Conservation (phyloP, 495 filamentous ascomycete genomes). For the Rhypophila decipiens region DNA sequence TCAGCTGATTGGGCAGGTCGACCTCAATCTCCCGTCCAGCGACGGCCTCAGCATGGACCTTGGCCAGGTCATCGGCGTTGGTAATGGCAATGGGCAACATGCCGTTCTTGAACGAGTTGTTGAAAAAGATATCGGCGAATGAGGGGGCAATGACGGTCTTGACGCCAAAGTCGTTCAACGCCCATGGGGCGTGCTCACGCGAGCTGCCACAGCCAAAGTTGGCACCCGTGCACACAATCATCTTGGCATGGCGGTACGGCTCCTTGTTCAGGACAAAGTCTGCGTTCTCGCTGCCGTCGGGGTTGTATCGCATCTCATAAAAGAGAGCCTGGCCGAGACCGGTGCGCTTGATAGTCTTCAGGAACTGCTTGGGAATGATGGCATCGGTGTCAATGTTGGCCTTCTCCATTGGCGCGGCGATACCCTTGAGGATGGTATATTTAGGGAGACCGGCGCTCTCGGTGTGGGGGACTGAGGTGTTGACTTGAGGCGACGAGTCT, state of each 20-base stretch:
- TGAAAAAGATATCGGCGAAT: constrained; percentile 98
- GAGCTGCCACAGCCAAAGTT: constrained; percentile 96
- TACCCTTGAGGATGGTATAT: constrained; percentile 75
- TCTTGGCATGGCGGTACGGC: constrained; percentile 78
- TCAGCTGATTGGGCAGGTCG: constrained; percentile 77
- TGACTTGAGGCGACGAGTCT: constrained; percentile 55
- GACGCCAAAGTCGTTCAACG: constrained; percentile 93
- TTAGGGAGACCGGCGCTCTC: constrained; percentile 66
- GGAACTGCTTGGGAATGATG: constrained; percentile 98
- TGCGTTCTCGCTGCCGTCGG: constrained; percentile 64
- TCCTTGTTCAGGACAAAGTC: constrained; percentile 89
- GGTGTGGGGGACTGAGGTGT: constrained; percentile 47
- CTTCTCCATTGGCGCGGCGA: constrained; percentile 81
- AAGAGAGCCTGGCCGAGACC: constrained; percentile 87
- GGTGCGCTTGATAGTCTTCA: constrained; percentile 98
- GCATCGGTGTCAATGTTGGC: constrained; percentile 95
- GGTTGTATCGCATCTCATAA: constrained; percentile 69
- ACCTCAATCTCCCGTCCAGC: constrained; percentile 85
- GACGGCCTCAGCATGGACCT: constrained; percentile 71
- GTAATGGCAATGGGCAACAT: constrained; percentile 85
- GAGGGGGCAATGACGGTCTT: constrained; percentile 86
- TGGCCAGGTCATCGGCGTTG: constrained; percentile 57
- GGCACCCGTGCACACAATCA: constrained; percentile 84
- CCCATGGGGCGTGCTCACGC: constrained; percentile 96
- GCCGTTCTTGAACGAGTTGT: constrained; percentile 99